phyloP scores from a whole-genome alignment of 75 land plant species.

The Cryptomeria japonica region DNA sequence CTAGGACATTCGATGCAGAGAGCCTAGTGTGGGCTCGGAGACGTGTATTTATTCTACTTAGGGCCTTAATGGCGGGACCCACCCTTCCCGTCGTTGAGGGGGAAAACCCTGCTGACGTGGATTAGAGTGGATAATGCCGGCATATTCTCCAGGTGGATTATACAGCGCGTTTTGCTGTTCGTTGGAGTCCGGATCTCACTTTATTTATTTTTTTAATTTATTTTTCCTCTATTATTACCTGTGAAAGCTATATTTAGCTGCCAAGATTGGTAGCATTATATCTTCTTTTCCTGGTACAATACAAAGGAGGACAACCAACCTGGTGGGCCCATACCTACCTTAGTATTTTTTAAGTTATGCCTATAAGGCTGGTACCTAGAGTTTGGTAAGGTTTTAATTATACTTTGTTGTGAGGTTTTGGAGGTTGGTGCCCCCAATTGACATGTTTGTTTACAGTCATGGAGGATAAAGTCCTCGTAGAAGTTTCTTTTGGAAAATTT shows the following conservation, averaged over 20 bases:
- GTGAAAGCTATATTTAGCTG: neutral
- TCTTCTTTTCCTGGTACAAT: neutral
- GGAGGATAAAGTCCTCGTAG: too few species aligned
- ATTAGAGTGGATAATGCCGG: neutral
- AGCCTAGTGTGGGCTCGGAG: neutral
- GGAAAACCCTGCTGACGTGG: neutral
- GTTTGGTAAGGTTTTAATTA: too few species aligned
- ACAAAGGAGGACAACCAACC: neutral
- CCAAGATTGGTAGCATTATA: neutral
- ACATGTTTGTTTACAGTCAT: too few species aligned
- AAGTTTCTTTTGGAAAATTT: too few species aligned
- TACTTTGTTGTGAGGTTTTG: too few species aligned
- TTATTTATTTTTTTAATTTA: neutral
- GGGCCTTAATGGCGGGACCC: neutral
- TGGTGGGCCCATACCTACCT: too few species aligned
- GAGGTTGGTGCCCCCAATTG: too few species aligned
- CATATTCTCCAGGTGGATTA: neutral
- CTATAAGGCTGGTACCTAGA: too few species aligned
- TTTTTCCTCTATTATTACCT: neutral
- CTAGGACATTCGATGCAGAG: neutral
- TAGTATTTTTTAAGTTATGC: too few species aligned
- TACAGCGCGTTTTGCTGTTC: neutral
- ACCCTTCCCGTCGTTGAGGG: neutral
- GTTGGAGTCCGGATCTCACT: constrained; percentile 2
- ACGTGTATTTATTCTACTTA: neutral